Conservation (phyloP, 148 eudicot species). For the Amaranthus cruentus region DNA sequence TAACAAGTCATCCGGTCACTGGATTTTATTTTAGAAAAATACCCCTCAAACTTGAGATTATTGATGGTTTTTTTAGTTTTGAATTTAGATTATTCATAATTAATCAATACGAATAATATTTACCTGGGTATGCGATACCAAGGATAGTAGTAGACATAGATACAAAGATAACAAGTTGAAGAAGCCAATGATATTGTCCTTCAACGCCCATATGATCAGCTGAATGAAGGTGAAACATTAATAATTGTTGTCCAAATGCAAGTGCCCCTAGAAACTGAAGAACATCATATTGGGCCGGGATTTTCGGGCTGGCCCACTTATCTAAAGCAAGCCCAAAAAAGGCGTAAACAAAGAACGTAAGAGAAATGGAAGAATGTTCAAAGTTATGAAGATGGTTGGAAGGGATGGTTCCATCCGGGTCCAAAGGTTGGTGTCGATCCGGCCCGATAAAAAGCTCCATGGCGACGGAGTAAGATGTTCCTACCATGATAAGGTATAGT, state of each 20-base stretch:
- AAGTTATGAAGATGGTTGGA: conserved; percentile 85
- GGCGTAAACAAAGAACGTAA: conserved; percentile 59
- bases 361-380: conserved; percentile 66
- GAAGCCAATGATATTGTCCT: conserved; percentile 83
- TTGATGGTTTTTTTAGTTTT: too few species aligned
- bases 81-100: too few species aligned
- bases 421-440: conserved; percentile 61
- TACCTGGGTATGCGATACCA: conserved; percentile 34
- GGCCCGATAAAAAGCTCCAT: conserved; percentile 82
- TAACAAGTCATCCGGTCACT: too few species aligned
- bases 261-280: conserved; percentile 44
- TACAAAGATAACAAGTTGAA: conserved; percentile 44
- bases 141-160: conserved; percentile 49
- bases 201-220: conserved; percentile 84
- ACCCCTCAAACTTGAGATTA: too few species aligned
- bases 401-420: conserved; percentile 72
- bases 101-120: too few species aligned
- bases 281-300: conserved; percentile 32
- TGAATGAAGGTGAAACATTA: conserved; percentile 80
- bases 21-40: too few species aligned
- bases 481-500: conserved; percentile 62
- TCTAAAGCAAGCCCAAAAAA: conserved; percentile 49
- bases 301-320: not conserved
- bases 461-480: conserved; percentile 41
- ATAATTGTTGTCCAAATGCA: conserved; percentile 61